Percentiles rank a stretch among this genome's conserved stretches.
Evolutionary conservation across 345 rosid species (phyloP).

Genomic region (Limnanthes douglasii): DNA sequence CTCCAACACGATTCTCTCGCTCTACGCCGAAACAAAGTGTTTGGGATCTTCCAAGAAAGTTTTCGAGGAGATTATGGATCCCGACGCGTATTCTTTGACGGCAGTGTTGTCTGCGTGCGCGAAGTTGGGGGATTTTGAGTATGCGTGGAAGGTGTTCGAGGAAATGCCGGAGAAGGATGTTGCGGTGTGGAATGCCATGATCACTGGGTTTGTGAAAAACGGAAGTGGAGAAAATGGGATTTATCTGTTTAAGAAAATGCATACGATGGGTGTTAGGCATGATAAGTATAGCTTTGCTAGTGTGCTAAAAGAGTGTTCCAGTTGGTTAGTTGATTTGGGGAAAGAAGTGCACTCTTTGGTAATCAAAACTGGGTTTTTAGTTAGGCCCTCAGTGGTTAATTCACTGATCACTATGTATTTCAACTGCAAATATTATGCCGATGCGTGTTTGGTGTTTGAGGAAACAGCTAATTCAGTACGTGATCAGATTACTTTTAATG

Average conservation of each 20-base stretch:
- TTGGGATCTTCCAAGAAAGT: constrained; percentile 21
- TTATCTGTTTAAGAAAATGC: constrained; percentile 42
- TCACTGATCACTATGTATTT: constrained; percentile 62
- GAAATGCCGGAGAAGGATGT: constrained; percentile 29
- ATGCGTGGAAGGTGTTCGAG: constrained; percentile 44
- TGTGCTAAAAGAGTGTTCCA: constrained; percentile 41
- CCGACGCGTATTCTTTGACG: constrained; percentile 61
- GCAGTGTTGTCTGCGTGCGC: constrained; percentile 33
- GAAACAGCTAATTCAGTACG: constrained; percentile 22
- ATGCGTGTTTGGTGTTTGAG: constrained; percentile 30
- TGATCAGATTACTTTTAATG: constrained; percentile 56
- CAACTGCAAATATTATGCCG: constrained; percentile 15
- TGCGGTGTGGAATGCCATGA: constrained; percentile 59
- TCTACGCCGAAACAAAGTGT: constrained; percentile 27
- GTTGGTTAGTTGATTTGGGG: constrained; percentile 26
- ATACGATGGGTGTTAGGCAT: constrained; percentile 26
- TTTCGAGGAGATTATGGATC: constrained; percentile 35
- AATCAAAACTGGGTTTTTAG: constrained; percentile 32
- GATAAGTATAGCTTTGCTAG: constrained; percentile 59
- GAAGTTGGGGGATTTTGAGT: constrained; percentile 28
- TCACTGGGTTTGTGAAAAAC: constrained; percentile 49
- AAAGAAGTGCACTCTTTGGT: constrained; percentile 51
- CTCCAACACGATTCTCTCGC: constrained; percentile 47
- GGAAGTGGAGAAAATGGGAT: constrained; percentile 29
- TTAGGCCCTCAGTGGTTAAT: constrained; percentile 35